Evolutionary conservation across 2,329 filamentous ascomycete species (phyloP), one percentile per base, ranked within the genome.

Genomic region (Rosellinia necatrix): DNA sequence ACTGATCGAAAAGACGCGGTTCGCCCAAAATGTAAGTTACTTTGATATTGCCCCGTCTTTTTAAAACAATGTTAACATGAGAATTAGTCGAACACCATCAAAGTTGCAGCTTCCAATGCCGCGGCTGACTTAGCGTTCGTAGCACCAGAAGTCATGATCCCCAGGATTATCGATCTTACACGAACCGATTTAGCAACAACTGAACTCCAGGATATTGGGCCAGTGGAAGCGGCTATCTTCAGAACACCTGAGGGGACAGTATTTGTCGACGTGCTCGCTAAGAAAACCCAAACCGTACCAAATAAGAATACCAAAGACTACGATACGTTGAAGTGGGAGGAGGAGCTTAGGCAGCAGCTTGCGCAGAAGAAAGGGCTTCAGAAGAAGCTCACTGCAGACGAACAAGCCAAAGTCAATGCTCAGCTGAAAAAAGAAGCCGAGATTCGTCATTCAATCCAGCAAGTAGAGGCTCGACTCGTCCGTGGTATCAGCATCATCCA

Each of bases 281-380:
- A 91, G 70, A 96, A 96, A 70, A 78, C 86, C 56, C 84, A 84
- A 58, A 77, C 80, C 32, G 76, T 88, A 2, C 86, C 91, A 3
- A 88, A 92, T 74, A 97, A 96, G 75, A 96, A 91, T 67, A 88
- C 85, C 44, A 97, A 96, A 71, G 94, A 97, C 70, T 96, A 97
- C 66, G 91, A 99, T 66, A 96, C 91, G 1, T 75, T 97, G 35
- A 97, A 96, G 73, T 99, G 96, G 94, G 94, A 99, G 73, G 89
- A 93, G 71, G 94, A 99, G 62, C 80, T 99, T 6, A 83, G 92
- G 54, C 82, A 85, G 34, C 91, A 97, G 66, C 75, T 99, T 35
- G 92, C 92, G n/a, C 82, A 90, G 70, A 99, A 97, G 78, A 96
- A 93, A 72, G 93, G 93, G 1, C 85, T 90, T 58, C 86, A 91